Evolutionary conservation across 441 rosid genomes (phyloP), one percentile per base, ranked within the genome.

Genomic region (Adansonia rubrostipa): DNA sequence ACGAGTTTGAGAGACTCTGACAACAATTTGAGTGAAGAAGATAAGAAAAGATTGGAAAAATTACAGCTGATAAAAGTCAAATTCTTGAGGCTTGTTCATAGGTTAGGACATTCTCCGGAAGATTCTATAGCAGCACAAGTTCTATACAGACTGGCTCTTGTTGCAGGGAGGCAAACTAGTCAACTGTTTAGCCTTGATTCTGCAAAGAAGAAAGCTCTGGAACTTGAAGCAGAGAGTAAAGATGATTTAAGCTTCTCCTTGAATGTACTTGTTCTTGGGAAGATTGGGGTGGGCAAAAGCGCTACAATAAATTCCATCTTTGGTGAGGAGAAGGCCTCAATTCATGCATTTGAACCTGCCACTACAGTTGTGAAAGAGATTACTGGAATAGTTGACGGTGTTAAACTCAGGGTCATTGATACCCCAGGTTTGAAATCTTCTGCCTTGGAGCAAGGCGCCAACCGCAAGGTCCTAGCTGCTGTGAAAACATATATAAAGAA

Each of bases 211-310:
- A 84, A 77, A 76, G 97, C 98, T 80, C 71, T 83, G 71, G 92
- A 92, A 85, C 92, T 87, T 79, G 99, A 96, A 81, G 85, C 84
- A 17, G 92, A 88, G 80, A 86, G 87, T 64, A 85, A 82, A 57
- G 91, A 91, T 79, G 92, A 90, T 77, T 80, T 93, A 60, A 77
- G 84, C 81, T 88, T 92, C 80, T 87, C 97, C 73, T 78, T 92
- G 83, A 96, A 87, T 85, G 85, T 93, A 79, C 82, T 96, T 82
- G 97, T 92, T 75, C 92, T 96, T 63, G 99, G 99, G 64, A 94
- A 96, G 85, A 85, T 95, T 9, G 99, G 99, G 71, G 97, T 96
- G 73, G 98, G 99, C 11, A 96, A 96, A 84, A 96, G 99, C 84
- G 95, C 99, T 69, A 92, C 96, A 20, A 86, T 92, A 61, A 92